These are phyloP conservation scores for Graphiopsis chlorocephala DNA, from an alignment of 2,329 filamentous ascomycete genomes.

Conservation along the genomic window DNA sequence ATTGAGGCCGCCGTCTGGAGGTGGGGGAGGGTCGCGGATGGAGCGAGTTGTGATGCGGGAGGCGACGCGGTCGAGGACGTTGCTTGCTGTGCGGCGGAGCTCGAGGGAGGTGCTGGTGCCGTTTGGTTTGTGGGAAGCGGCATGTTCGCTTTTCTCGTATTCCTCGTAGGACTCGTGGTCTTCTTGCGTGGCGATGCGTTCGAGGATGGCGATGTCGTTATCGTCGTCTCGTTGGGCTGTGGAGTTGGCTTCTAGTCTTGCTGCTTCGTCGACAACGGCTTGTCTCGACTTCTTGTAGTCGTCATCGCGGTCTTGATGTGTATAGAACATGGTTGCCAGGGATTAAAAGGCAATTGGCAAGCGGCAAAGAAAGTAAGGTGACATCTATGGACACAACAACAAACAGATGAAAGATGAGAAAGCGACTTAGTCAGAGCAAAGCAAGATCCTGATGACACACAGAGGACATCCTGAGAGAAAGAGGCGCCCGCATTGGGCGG, in stretches of 20 bases:
- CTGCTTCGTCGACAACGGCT: conserved; percentile 17
- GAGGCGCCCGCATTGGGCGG: background rate
- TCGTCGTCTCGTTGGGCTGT: conserved; percentile 18
- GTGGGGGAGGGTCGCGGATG: conserved; percentile 35
- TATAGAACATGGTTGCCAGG: conserved; percentile 9
- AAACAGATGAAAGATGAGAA: background rate
- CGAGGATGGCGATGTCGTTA: conserved; percentile 23
- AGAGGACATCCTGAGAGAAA: background rate
- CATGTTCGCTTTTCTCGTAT: background rate
- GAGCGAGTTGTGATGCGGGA: conserved; percentile 37
- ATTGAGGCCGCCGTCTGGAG: conserved; percentile 43
- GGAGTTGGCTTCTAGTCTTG: conserved; percentile 13
- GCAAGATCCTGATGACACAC: conserved; percentile 11
- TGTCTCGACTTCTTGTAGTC: conserved; percentile 14
- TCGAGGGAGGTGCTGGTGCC: conserved; percentile 20
- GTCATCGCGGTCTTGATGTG: conserved; percentile 12
- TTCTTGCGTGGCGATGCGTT: conserved; percentile 22
- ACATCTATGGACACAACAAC: background rate
- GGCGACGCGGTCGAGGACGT: conserved; percentile 31
- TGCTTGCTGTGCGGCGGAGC: conserved; percentile 23
- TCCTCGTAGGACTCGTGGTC: conserved; percentile 19
- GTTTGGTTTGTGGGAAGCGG: background rate
- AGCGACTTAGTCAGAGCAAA: conserved; percentile 2
- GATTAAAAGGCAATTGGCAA: background rate
- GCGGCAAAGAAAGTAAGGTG: background rate